Evolutionary conservation across 495 filamentous ascomycete species (phyloP).

Genomic region (Glutinoglossum americanum): DNA sequence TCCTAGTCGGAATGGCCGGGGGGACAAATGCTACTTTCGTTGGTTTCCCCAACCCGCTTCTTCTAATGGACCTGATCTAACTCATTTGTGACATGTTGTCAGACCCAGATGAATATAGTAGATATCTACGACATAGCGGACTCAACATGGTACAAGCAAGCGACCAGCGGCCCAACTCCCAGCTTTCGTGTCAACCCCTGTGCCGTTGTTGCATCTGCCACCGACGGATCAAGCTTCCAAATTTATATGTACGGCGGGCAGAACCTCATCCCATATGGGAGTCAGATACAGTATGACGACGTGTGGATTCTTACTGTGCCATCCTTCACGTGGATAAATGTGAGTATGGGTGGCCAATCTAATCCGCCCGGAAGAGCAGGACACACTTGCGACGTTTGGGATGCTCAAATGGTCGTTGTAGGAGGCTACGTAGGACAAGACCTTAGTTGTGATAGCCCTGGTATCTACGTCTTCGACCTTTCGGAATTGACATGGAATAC

Average conservation of each 20-base stretch:
- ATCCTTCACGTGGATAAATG: slow-evolving; percentile 49
- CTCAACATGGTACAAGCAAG: slow-evolving; percentile 61
- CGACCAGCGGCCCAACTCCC: slow-evolving; percentile 39
- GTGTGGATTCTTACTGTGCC: slow-evolving; percentile 65
- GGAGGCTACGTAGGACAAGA: slow-evolving; percentile 45
- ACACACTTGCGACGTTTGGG: slow-evolving; percentile 44
- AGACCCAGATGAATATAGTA: slow-evolving; percentile 48
- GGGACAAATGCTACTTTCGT: slow-evolving; percentile 39
- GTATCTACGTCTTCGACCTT: slow-evolving; percentile 48
- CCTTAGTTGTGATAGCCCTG: slow-evolving; percentile 42
- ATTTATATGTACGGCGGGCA: slow-evolving; percentile 62
- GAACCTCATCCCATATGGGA: slow-evolving; percentile 35
- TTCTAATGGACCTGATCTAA: not conserved
- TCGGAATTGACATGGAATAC: slow-evolving; percentile 36
- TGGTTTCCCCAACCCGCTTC: slow-evolving; percentile 7
- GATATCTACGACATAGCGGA: slow-evolving; percentile 57
- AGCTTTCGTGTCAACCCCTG: slow-evolving; percentile 52
- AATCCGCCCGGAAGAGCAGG: slow-evolving; percentile 42
- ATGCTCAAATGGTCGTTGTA: slow-evolving; percentile 49
- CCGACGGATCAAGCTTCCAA: slow-evolving; percentile 49
- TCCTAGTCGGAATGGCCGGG: slow-evolving; percentile 47
- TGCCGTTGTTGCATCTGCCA: slow-evolving; percentile 44
- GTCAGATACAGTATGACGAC: slow-evolving; percentile 46
- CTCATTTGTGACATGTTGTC: slow-evolving; percentile 2
- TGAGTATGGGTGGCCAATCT: slow-evolving; percentile 27